Percentiles rank a stretch among this genome's conserved stretches.
phyloP scores from a whole-genome alignment of 495 filamentous ascomycete species.

The Schizothecium vesticola region DNA sequence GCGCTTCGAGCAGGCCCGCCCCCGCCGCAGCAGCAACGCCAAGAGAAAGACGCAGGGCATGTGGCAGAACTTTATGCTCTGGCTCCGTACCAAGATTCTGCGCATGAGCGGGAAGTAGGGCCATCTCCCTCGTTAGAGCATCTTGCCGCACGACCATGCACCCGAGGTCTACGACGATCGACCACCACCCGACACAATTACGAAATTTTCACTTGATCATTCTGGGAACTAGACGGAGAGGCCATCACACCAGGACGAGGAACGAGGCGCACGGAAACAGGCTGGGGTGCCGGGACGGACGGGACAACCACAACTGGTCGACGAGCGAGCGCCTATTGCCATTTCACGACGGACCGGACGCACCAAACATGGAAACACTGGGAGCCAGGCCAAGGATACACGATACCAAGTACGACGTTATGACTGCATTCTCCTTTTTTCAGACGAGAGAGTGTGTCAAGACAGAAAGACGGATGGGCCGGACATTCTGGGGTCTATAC shows the following conservation, averaged over 20 bases:
- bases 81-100: conserved; percentile 49
- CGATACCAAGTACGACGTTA: conserved; percentile 11
- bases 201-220: neutral
- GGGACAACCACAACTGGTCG: neutral
- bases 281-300: neutral
- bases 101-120: conserved; percentile 28
- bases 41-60: conserved; percentile 50
- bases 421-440: conserved; percentile 8
- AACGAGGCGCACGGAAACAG: neutral
- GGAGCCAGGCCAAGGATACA: neutral
- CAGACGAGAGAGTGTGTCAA: neutral
- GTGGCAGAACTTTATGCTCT: conserved; percentile 51
- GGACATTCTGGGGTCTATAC: neutral
- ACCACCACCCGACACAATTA: neutral
- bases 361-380: neutral
- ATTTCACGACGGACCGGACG: neutral
- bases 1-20: conserved; percentile 28
- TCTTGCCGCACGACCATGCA: neutral
- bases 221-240: neutral
- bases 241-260: neutral
- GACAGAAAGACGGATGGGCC: neutral
- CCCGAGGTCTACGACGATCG: neutral
- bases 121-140: neutral
- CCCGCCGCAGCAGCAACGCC: conserved; percentile 34
- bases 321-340: too few species aligned